A percentile compares a stretch with the other conserved stretches of the same genome.
Evolutionary conservation across 352 stramenopile genomes (phyloP).

Genomic region (Phytophthora pistaciae): DNA sequence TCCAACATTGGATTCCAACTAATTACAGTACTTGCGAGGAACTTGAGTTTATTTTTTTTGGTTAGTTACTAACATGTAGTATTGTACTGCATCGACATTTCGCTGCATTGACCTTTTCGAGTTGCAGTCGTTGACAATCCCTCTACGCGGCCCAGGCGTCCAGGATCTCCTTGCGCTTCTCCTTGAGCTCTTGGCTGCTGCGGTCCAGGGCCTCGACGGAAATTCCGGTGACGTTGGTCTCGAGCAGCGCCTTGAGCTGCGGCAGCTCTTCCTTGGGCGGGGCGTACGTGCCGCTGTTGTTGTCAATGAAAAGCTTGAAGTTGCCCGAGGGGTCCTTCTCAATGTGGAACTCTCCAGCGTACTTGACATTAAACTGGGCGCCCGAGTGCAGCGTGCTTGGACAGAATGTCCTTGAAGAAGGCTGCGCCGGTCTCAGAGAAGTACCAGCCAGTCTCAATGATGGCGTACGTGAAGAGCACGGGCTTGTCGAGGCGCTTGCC

Average conservation of each 20-base stretch:
- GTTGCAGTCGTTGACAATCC: not conserved
- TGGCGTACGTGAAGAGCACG: constrained; percentile 53
- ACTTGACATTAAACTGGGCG: too few relatives aligned
- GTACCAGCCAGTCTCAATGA: constrained; percentile 45
- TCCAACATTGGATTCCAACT: too few relatives aligned
- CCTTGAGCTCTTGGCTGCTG: constrained; percentile 33
- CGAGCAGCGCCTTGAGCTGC: constrained; percentile 39
- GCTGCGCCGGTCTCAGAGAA: constrained; percentile 51
- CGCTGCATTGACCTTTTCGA: not conserved
- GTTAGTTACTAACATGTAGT: too few relatives aligned
- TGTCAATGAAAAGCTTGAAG: constrained; percentile 50
- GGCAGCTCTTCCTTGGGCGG: constrained; percentile 43
- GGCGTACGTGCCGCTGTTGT: constrained; percentile 54
- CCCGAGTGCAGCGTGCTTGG: constrained; percentile 50
- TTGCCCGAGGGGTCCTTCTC: constrained; percentile 34
- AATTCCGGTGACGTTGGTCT: constrained; percentile 48
- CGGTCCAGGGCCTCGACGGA: constrained; percentile 36
- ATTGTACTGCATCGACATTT: not conserved
- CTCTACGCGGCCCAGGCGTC: constrained; percentile 34
- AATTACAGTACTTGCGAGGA: too few relatives aligned
- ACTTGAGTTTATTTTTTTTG: not conserved
- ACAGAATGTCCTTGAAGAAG: constrained; percentile 61
- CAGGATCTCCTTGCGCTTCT: constrained; percentile 39
- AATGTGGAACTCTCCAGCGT: constrained; percentile 48
- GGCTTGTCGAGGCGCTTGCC: constrained; percentile 38